Base-by-base conservation (phyloP, 1,284 basidiomycete species). In the Puccinia horiana region DNA sequence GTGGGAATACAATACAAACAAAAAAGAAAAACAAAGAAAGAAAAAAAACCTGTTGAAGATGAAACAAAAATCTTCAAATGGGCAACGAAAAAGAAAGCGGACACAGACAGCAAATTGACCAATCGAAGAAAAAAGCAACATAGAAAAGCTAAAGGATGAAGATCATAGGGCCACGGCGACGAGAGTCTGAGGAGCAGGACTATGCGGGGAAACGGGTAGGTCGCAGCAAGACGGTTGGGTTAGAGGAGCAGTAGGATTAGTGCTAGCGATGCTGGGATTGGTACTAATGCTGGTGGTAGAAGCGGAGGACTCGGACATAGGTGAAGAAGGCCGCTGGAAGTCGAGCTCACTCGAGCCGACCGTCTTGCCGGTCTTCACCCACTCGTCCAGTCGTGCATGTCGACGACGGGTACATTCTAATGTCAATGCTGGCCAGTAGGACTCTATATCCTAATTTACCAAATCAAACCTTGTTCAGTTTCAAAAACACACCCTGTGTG, bases 321-420 rank as follows among this genome's bases (percentile, higher is more conserved):
- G 29, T 26, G 35, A 52, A 16, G 72, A 52, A 14, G 49, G 14
- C 47, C 26, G 42, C 11, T 47, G 37, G 20, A 6, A 26, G 8
- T 44, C 70, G 26, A 69, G 73, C 61, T 81, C 79, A 63, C 69
- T 73, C 29, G 79, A 73, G 32, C 79, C 79, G 29, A 81, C 49
- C 12, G n/a, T 42, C 70, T 81, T 81, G 16, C 69, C 79, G 14
- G 20, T 6, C 44, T 40, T 61, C 23, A 52, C 61, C 80, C 80
- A 82, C 20, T 35, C 40, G 14, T 52, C 73, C 8, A 75, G 44
- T 40, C 80, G n/a, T 42, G 74, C 56, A 16, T 29, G 16, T n/a
- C 80, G 72, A 14, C 73, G 72, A 26, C 23, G 42, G 23, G 29
- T 32, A 26, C 80, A 82, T 32, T 75, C 80, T 0, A 20, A n/a